Base-by-base conservation (phyloP, 2,329 filamentous ascomycete species). In the Cytospora schulzeri region DNA sequence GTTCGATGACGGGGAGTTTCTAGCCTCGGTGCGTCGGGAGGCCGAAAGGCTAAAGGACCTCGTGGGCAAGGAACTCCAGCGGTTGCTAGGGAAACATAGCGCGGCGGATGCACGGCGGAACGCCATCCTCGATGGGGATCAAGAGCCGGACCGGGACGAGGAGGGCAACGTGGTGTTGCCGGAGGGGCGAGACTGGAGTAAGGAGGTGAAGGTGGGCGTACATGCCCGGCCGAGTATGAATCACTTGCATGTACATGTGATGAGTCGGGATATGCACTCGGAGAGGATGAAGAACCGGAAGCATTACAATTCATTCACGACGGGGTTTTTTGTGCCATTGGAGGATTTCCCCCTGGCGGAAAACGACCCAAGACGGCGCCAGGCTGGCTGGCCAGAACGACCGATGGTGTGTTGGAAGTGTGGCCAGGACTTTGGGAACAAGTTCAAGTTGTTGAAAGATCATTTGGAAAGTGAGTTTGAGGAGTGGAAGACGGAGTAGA, bases 241-340 rank as follows among this genome's bases (percentile, higher is more conserved):
- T 68, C 92, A 98, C 75, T 74, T 98, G 62, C 95, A 99, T 76
- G 82, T 98, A 4, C 95, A 99, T 76, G 87, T 98, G 33, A 78
- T 98, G 64, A 92, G 91, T 48, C 81, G 86, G 22, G 95, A 99
- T 74, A 89, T 91, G 82, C 83, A 87, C 70, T 92, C 89, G 45
- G 83, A 85, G 14, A 83, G 83, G 54, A 69, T 97, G 76, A 91
- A 89, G 77, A 88, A 94, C 73, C 83, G 88, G 68, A 94, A 93
- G 75, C 95, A 98, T 77, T 98, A 97, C 78, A 92, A 95, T 73
- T 95, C 91, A 68, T 98, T 98, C 77, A 88, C 86, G 35, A 96
- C 93, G 60, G 85, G 85, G 4, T 99, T 98, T 74, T 85, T 99
- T 26, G 85, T 98, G 15, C 81, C 84, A 19, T 72, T 98, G 29